Base-by-base conservation (phyloP, 2,329 filamentous ascomycete species). In the Ceratocystis lukuohia region DNA sequence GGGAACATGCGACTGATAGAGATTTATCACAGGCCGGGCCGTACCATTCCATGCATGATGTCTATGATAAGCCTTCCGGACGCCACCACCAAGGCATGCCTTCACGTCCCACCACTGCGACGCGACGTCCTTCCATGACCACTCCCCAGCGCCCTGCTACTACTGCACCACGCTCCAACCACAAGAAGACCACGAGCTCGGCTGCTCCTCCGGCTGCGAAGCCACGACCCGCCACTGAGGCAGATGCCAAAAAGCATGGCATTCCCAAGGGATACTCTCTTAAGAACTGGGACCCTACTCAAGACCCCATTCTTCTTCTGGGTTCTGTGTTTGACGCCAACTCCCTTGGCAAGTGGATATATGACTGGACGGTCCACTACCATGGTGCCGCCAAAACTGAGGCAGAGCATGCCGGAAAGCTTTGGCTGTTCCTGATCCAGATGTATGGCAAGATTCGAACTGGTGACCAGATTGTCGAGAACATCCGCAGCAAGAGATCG, bases 281-380 rank as follows among this genome's bases (percentile, higher is more conserved):
- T 74, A 97, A 97, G 82, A 96, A 97, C 79, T 97, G 94, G 94
- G 94, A 99, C 74, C 93, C 93, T 0, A 86, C 85, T 33, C 93
- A 97, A 79, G 86, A 91, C 71, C 94, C 94, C 64, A 96, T 99
- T 74, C 87, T 96, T 74, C 84, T 99, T 30, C 82, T 97, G 25
- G 94, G 94, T 63, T 96, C 90, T 74, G 94, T 97, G 66, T 97
- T 97, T 73, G 94, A 97, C 74, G 90, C 93, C 73, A 96, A 97
- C 82, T 96, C 91, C 30, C 82, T 99, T 37, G 94, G 94, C 73
- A 96, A 96, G 78, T 99, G 94, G 94, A 95, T 99, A 73, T 99
- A 96, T 77, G 94, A 97, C 81, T 99, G 94, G 94, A 96, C 94
- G 20, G 90, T 96, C 70, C 96, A 90, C 79, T 87, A 88, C 74